Evolutionary conservation across 352 stramenopile genomes (phyloP).

Genomic region (Phytopythium vexans): DNA sequence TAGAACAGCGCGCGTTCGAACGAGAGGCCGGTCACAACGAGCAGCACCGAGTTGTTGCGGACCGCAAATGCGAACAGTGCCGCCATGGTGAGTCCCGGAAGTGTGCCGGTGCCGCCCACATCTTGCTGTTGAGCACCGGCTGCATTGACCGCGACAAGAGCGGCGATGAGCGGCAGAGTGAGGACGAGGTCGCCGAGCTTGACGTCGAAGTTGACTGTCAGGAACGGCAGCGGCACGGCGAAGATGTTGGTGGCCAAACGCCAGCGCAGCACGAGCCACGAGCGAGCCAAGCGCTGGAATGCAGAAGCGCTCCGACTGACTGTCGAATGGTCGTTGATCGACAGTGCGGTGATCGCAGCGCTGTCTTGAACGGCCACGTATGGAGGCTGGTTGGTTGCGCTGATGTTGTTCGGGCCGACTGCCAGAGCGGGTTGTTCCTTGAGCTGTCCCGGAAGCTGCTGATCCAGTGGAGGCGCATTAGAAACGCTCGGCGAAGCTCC

Average conservation of each 20-base stretch:
- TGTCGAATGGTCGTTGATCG: background rate
- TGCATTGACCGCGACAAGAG: conserved; percentile 16
- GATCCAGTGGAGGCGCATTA: too few relatives aligned
- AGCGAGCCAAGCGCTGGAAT: conserved; percentile 19
- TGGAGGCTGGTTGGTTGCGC: background rate
- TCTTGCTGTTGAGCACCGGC: conserved; percentile 13
- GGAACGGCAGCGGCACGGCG: conserved; percentile 19
- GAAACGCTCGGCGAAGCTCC: too few relatives aligned
- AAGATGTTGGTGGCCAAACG: conserved; percentile 26
- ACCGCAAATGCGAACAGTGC: conserved; percentile 38
- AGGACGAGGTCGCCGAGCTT: conserved; percentile 37
- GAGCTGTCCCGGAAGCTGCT: too few relatives aligned
- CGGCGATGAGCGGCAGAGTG: conserved; percentile 17
- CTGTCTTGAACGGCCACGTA: conserved; percentile 1
- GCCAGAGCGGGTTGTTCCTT: background rate
- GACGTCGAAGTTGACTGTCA: conserved; percentile 23
- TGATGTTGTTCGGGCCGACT: background rate
- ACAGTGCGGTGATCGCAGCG: background rate
- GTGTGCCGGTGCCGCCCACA: conserved; percentile 14
- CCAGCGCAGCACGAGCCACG: conserved; percentile 31
- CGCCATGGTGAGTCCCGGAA: conserved; percentile 25
- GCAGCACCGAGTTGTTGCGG: conserved; percentile 48
- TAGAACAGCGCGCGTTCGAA: conserved; percentile 54
- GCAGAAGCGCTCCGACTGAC: background rate
- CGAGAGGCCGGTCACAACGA: conserved; percentile 35